These are phyloP conservation scores for Zoysia japonica DNA, from an alignment of 176 grass and related monocot species.

Conservation along the genomic window DNA sequence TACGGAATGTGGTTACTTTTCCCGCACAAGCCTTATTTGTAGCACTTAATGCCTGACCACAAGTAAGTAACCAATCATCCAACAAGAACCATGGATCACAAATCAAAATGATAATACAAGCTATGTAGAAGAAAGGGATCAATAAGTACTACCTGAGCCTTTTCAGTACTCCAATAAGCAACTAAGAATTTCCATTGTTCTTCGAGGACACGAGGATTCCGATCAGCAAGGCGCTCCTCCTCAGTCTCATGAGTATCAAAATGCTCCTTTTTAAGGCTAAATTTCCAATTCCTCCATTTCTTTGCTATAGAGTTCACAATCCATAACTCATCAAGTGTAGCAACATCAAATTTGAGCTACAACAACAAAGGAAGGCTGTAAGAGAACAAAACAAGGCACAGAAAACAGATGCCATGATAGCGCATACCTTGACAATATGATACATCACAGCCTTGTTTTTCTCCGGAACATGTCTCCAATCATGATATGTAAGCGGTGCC, in stretches of 20 bases:
- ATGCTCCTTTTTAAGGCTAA: slow-evolving; percentile 41
- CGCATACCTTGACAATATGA: slow-evolving; percentile 43
- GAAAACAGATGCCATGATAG: slow-evolving; percentile 17
- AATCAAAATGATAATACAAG: not conserved
- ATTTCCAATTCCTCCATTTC: slow-evolving; percentile 56
- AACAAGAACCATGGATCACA: not conserved
- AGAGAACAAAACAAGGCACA: slow-evolving; percentile 13
- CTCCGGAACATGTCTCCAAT: slow-evolving; percentile 47
- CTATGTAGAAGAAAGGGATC: slow-evolving; percentile 9
- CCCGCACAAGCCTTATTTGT: slow-evolving; percentile 47
- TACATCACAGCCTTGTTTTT: slow-evolving; percentile 55
- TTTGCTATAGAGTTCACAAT: slow-evolving; percentile 32
- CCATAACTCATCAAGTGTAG: slow-evolving; percentile 32
- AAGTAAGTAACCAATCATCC: slow-evolving; percentile 8
- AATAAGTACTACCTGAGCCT: slow-evolving; percentile 38
- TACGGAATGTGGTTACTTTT: slow-evolving; percentile 40
- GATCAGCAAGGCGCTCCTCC: slow-evolving; percentile 52
- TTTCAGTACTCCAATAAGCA: slow-evolving; percentile 61
- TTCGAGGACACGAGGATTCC: slow-evolving; percentile 43
- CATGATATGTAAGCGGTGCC: slow-evolving; percentile 35
- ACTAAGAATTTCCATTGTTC: slow-evolving; percentile 58
- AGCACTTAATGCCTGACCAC: slow-evolving; percentile 43
- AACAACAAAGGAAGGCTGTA: slow-evolving; percentile 26
- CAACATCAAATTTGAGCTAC: slow-evolving; percentile 55
- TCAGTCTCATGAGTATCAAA: slow-evolving; percentile 60